A percentile compares a stretch with the other conserved stretches of the same genome.
These are phyloP conservation scores for Populus tremula DNA, from an alignment of 345 rosid species.

Conservation along the genomic window DNA sequence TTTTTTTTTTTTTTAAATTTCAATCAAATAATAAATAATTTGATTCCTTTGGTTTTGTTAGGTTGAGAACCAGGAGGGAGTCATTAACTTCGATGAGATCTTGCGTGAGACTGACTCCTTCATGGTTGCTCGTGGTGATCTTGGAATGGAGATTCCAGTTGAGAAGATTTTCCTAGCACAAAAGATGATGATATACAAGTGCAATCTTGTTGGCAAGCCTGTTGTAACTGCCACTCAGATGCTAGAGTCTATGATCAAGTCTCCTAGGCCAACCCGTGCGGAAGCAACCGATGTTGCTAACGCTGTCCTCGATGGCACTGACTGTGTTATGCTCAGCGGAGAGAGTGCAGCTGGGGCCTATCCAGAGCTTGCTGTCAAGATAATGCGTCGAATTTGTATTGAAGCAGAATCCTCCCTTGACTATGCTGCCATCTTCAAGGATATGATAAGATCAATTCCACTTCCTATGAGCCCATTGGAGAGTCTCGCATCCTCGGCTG, in stretches of 20 bases:
- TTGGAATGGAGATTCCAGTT: conserved; percentile 91
- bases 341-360: conserved; percentile 93
- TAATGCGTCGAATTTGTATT: conserved; percentile 72
- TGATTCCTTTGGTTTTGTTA: conserved; percentile 22
- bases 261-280: conserved; percentile 89
- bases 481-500: conserved; percentile 94
- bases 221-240: conserved; percentile 91
- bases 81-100: conserved; percentile 86
- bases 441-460: conserved; percentile 80
- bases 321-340: conserved; percentile 89
- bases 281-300: conserved; percentile 95
- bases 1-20: background rate
- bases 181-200: conserved; percentile 95
- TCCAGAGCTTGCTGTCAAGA: conserved; percentile 83
- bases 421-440: conserved; percentile 72
- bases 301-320: conserved; percentile 89
- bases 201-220: conserved; percentile 85
- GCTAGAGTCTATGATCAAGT: conserved; percentile 93
- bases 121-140: conserved; percentile 98
- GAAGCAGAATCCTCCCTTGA: conserved; percentile 90
- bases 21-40: background rate
- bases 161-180: conserved; percentile 94
- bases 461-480: conserved; percentile 95
- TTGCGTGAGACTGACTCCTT: conserved; percentile 85
- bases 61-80: conserved; percentile 96